Evolutionary conservation across 2,329 filamentous ascomycete genomes (phyloP).

Genomic region (Fusarium coffeatum): DNA sequence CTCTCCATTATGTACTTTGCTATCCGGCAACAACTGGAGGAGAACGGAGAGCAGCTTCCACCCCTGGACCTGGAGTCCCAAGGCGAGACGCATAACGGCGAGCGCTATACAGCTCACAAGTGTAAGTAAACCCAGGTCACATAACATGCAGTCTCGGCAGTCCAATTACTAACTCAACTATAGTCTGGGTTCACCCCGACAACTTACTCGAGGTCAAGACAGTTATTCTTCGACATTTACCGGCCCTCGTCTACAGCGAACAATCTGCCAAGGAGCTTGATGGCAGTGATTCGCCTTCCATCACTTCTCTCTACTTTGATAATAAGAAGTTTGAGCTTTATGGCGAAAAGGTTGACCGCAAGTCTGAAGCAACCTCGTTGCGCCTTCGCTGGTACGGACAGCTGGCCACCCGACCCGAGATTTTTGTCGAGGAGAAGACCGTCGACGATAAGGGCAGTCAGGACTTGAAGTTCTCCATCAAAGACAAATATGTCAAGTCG

Average conservation of each 20-base stretch:
- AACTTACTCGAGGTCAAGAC: conserved; percentile 98
- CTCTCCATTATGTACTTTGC: conserved; percentile 97
- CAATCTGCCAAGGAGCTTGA: conserved; percentile 86
- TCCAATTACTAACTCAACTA: conserved; percentile 12
- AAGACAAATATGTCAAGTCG: conserved; percentile 90
- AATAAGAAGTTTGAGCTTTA: conserved; percentile 88
- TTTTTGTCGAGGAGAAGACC: conserved; percentile 90
- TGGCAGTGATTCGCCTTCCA: conserved; percentile 83
- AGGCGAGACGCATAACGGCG: conserved; percentile 70
- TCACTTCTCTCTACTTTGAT: conserved; percentile 97
- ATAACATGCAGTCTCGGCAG: background rate
- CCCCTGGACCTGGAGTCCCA: conserved; percentile 63
- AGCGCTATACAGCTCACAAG: conserved; percentile 87
- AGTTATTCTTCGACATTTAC: conserved; percentile 88
- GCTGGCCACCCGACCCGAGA: conserved; percentile 79
- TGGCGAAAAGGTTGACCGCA: conserved; percentile 81
- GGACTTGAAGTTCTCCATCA: conserved; percentile 85
- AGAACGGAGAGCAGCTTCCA: conserved; percentile 53
- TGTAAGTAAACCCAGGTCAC: conserved; percentile 63
- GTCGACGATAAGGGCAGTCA: conserved; percentile 80
- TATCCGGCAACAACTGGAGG: conserved; percentile 84
- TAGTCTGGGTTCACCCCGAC: conserved; percentile 94
- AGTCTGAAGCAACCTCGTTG: conserved; percentile 81
- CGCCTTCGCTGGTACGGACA: conserved; percentile 93
- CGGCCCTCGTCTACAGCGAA: conserved; percentile 92